A percentile compares a stretch with the other conserved stretches of the same genome.
phyloP scores from a whole-genome alignment of 192 early-diverging fungal genomes.

The Dissophora ornata region DNA sequence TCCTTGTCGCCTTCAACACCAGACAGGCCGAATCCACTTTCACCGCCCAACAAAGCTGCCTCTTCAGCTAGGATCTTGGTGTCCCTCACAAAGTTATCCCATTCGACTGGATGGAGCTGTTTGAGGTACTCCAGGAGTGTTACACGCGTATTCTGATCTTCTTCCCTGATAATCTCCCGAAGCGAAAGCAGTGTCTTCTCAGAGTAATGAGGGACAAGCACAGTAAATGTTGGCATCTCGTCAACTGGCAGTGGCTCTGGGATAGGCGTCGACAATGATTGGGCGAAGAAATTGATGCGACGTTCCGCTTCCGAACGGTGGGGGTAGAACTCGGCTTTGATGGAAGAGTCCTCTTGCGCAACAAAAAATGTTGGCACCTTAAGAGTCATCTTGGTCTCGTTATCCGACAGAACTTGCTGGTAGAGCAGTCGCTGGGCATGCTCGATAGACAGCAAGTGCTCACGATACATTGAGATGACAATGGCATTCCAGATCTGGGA shows the following conservation, averaged over 20 bases:
- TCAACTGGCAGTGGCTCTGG: constrained; percentile 82
- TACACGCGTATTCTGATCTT: constrained; percentile 82
- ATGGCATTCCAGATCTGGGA: constrained; percentile 90
- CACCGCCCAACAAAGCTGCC: constrained; percentile 49
- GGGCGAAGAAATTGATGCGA: constrained; percentile 87
- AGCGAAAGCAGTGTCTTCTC: constrained; percentile 87
- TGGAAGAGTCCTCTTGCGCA: constrained; percentile 77
- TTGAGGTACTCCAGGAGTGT: constrained; percentile 87
- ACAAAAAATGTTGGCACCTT: constrained; percentile 83
- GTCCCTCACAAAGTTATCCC: constrained; percentile 93
- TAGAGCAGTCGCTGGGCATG: constrained; percentile 81
- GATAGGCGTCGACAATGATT: constrained; percentile 83
- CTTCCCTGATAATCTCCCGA: constrained; percentile 86
- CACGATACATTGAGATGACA: constrained; percentile 85
- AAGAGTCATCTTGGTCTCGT: constrained; percentile 71
- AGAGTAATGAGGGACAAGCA: constrained; percentile 86
- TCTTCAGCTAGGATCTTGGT: constrained; percentile 84
- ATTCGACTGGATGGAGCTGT: constrained; percentile 81
- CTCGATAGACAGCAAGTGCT: constrained; percentile 80
- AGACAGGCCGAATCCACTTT: constrained; percentile 27
- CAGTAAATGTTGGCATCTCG: constrained; percentile 88
- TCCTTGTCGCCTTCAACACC: constrained; percentile 38
- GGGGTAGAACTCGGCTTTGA: constrained; percentile 78
- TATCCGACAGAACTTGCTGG: constrained; percentile 66
- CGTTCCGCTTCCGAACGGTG: constrained; percentile 83